Conservation (phyloP, 177 flowering plant species). For the Vitis hybrid region DNA sequence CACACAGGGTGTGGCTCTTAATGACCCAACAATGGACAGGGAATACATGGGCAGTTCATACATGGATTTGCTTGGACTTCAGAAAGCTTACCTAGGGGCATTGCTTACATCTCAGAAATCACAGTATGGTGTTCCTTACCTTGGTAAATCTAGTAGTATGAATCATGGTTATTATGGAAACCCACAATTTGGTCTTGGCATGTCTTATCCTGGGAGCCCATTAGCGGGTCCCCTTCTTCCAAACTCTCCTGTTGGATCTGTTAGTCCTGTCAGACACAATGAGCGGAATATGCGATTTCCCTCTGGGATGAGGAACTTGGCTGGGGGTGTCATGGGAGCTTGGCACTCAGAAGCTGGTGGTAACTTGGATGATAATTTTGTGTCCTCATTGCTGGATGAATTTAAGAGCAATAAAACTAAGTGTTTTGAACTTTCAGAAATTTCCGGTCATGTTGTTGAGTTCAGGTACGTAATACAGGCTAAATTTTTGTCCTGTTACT, state of each 20-base stretch:
- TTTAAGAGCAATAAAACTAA: conserved; percentile 78
- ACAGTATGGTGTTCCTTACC: conserved; percentile 53
- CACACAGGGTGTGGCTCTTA: conserved; percentile 55
- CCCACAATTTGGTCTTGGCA: conserved; percentile 57
- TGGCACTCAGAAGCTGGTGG: conserved; percentile 62
- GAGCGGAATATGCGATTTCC: conserved; percentile 60
- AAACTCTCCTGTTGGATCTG: conserved; percentile 61
- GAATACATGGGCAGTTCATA: conserved; percentile 54
- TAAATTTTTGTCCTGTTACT: not conserved
- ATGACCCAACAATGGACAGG: conserved; percentile 56
- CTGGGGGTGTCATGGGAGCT: conserved; percentile 61
- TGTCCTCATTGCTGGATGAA: conserved; percentile 78
- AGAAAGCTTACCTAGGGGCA: conserved; percentile 69
- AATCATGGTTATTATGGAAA: conserved; percentile 64
- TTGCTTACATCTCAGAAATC: conserved; percentile 69
- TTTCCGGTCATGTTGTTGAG: conserved; percentile 85
- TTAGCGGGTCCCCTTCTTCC: conserved; percentile 52
- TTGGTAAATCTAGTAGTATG: conserved; percentile 50
- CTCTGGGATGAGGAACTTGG: conserved; percentile 66
- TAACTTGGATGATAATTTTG: conserved; percentile 57
- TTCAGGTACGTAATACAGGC: conserved; percentile 57
- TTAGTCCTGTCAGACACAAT: conserved; percentile 60
- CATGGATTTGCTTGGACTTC: conserved; percentile 57
- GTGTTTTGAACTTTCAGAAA: conserved; percentile 85
- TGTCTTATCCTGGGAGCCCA: conserved; percentile 78